Percentiles rank a stretch among this genome's conserved stretches.
These are phyloP conservation scores for Pichia ethanolica DNA, from an alignment of 805 yeast genomes.

Conservation along the genomic window DNA sequence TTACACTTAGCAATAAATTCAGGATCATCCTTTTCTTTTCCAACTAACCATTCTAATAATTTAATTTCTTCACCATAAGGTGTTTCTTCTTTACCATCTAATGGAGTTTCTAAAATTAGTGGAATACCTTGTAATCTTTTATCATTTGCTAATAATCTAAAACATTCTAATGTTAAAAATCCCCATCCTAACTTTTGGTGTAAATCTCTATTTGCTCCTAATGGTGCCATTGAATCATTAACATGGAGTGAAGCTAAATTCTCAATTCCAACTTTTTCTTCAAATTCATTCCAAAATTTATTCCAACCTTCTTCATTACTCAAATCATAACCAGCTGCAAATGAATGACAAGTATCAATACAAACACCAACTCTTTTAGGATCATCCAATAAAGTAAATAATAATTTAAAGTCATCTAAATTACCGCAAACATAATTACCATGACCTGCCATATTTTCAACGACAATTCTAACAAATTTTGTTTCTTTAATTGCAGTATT, in stretches of 20 bases:
- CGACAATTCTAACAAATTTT: constrained; percentile 70
- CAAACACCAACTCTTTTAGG: constrained; percentile 91
- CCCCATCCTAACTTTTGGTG: constrained; percentile 90
- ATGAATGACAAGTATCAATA: constrained; percentile 91
- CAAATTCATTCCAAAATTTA: constrained; percentile 72
- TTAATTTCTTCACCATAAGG: constrained; percentile 77
- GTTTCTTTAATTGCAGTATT: constrained; percentile 75
- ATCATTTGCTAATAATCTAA: constrained; percentile 69
- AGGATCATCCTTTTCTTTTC: constrained; percentile 41
- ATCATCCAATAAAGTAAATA: constrained; percentile 72
- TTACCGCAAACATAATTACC: constrained; percentile 83
- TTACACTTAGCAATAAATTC: constrained; percentile 45
- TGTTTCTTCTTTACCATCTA: constrained; percentile 47
- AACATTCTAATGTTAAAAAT: constrained; percentile 79
- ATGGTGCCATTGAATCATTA: constrained; percentile 92
- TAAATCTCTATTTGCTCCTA: constrained; percentile 82
- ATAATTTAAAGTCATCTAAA: constrained; percentile 65
- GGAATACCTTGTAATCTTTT: constrained; percentile 60
- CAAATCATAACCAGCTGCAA: constrained; percentile 94
- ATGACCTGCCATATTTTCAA: constrained; percentile 98
- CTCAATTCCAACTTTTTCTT: constrained; percentile 61
- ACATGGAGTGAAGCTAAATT: constrained; percentile 78
- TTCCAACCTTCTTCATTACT: constrained; percentile 49
- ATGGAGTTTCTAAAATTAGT: constrained; percentile 83
- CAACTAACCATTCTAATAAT: constrained; percentile 74